phyloP scores from a whole-genome alignment of 1,284 basidiomycete species.

The Naganishia sp. region DNA sequence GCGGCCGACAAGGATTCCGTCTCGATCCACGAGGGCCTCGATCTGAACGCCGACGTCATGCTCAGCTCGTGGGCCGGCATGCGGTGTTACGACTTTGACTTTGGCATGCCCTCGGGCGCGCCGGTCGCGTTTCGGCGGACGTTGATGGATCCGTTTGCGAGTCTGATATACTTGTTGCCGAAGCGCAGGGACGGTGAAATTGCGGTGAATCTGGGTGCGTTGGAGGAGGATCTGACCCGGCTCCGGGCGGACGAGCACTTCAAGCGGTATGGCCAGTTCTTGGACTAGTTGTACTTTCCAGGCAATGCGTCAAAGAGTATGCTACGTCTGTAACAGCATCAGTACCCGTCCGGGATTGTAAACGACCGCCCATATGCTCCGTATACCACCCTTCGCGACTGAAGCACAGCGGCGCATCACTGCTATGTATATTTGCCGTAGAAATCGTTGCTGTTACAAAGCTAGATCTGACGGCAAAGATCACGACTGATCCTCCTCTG shows the following conservation, averaged over 20 bases:
- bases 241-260: constrained; percentile 8
- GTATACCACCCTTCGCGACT: too few relatives aligned
- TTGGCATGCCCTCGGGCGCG: constrained; percentile 6
- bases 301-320: too few relatives aligned
- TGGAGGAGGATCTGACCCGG: constrained; percentile 11
- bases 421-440: too few relatives aligned
- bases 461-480: too few relatives aligned
- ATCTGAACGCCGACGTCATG: constrained; percentile 23
- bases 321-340: too few relatives aligned
- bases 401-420: too few relatives aligned
- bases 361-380: too few relatives aligned
- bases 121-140: constrained; percentile 22
- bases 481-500: too few relatives aligned
- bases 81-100: constrained; percentile 16
- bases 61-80: constrained; percentile 26
- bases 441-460: too few relatives aligned
- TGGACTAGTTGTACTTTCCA: constrained; percentile 1
- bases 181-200: constrained; percentile 15
- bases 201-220: constrained; percentile 2
- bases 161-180: constrained; percentile 20
- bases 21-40: neutral
- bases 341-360: too few relatives aligned
- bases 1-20: constrained; percentile 23
- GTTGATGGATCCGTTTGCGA: constrained; percentile 7
- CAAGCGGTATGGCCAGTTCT: constrained; percentile 12